Base-by-base conservation (phyloP, 345 rosid species). In the Acer negundo region DNA sequence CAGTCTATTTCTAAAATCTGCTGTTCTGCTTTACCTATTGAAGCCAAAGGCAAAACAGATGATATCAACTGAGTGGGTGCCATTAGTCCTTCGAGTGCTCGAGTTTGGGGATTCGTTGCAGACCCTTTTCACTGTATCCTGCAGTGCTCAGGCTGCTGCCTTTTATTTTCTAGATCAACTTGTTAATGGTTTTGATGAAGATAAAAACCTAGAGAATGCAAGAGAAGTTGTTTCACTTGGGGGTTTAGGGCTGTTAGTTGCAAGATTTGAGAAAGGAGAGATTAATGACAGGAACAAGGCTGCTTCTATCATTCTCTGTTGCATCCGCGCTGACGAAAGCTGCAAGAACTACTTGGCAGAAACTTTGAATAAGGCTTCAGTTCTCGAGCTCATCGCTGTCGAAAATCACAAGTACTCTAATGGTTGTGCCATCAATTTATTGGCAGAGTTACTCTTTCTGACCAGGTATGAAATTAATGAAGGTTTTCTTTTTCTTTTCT, bases 11-110 rank as follows among this genome's bases (percentile, higher is more conserved):
- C 80, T 89, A 7, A 91, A 91, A 71, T 88, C 90, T 23, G 82
- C 90, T n/a, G 82, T 86, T 77, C 79, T 91, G 75, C 89, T 91
- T 61, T 86, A 89, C 79, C 84, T 79, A 31, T 64, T 86, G 81
- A 89, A 82, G 80, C 93, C 93, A 5, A 79, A 76, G 84, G 90
- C 95, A 19, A 91, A 89, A 42, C 91, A 89, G 79, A 88, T 89
- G 93, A 84, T 86, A 75, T 88, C 93, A 1, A 62, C 77, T 0
- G 91, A 86, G 47, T 91, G 91, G 91, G 80, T 91, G 28, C 84
- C 89, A n/a, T 51, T 91, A 35, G 69, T 80, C 35, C 95, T 91
- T 49, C 72, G 95, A 74, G 88, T 91, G 64, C 72, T 91, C 17
- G 95, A 91, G 61, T 89, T 91, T 7, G 93, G 91, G 13, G 88